These are phyloP conservation scores for Fusarium sp. DNA, from an alignment of 2,329 filamentous ascomycete genomes.

Conservation along the genomic window DNA sequence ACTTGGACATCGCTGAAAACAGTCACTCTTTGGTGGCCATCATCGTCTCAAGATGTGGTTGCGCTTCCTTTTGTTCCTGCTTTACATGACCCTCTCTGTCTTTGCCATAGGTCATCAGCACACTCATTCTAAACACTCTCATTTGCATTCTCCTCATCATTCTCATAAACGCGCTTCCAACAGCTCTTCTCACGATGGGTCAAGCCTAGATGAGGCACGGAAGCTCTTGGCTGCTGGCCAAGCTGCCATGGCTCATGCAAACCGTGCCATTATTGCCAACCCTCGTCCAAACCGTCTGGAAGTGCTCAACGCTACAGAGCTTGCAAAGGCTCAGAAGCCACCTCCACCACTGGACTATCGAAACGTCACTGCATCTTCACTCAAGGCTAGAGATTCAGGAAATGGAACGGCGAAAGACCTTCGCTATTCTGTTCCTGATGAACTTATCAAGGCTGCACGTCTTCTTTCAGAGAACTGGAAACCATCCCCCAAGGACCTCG, in stretches of 20 bases:
- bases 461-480: neutral
- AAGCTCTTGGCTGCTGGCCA: conserved; percentile 9
- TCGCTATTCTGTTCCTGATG: neutral
- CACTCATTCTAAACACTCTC: neutral
- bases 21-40: neutral
- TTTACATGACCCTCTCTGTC: neutral
- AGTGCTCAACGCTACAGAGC: neutral
- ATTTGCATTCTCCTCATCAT: neutral
- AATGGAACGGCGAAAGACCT: neutral
- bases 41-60: neutral
- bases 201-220: conserved; percentile 2
- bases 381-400: neutral
- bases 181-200: neutral
- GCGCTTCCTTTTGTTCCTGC: neutral
- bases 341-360: neutral
- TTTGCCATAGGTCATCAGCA: neutral
- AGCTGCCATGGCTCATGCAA: conserved; percentile 5
- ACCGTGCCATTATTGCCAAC: neutral
- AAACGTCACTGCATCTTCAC: neutral
- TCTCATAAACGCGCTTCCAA: neutral
- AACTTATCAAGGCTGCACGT: neutral
- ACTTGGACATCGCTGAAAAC: neutral
- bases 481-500: neutral
- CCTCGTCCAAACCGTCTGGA: neutral
- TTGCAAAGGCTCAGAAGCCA: neutral